Evolutionary conservation across 805 yeast genomes (phyloP).

Genomic region (Tetrapisispora fleetii): DNA sequence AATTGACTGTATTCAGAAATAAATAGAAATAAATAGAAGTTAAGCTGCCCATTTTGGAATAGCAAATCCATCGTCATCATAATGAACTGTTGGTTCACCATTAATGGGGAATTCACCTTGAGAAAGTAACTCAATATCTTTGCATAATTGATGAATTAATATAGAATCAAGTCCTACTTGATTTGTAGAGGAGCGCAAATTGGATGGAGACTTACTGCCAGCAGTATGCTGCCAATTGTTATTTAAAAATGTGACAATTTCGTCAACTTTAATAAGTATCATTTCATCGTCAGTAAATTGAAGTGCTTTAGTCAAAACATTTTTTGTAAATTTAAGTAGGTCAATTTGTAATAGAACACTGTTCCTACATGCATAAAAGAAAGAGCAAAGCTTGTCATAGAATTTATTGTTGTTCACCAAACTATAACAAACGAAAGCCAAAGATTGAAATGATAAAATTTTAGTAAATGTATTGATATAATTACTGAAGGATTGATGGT

Average conservation of each 20-base stretch:
- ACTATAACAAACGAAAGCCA: constrained; percentile 11
- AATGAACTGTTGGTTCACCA: neutral
- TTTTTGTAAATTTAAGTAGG: constrained; percentile 24
- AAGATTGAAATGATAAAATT: constrained; percentile 18
- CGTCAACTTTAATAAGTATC: neutral
- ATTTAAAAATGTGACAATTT: constrained; percentile 11
- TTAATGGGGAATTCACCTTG: neutral
- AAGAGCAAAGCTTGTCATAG: constrained; percentile 11
- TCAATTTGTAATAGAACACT: constrained; percentile 29
- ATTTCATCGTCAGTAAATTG: constrained; percentile 4
- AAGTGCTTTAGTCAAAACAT: constrained; percentile 18
- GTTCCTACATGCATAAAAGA: constrained; percentile 23
- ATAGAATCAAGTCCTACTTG: constrained; percentile 29
- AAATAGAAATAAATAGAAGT: too few species aligned
- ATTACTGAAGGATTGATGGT: constrained; percentile 20
- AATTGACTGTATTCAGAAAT: neutral
- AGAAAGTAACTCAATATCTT: constrained; percentile 16
- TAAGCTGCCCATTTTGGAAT: constrained; percentile 1
- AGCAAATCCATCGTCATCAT: constrained; percentile 2
- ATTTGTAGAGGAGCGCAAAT: constrained; percentile 2
- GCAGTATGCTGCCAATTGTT: constrained; percentile 18
- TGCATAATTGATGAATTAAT: constrained; percentile 25
- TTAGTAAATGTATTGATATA: constrained; percentile 19
- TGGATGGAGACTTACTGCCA: constrained; percentile 3
- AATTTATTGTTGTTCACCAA: constrained; percentile 14